These are phyloP conservation scores for Ammopiptanthus mongolicus DNA, from an alignment of 306 rosid species.

Conservation along the genomic window DNA sequence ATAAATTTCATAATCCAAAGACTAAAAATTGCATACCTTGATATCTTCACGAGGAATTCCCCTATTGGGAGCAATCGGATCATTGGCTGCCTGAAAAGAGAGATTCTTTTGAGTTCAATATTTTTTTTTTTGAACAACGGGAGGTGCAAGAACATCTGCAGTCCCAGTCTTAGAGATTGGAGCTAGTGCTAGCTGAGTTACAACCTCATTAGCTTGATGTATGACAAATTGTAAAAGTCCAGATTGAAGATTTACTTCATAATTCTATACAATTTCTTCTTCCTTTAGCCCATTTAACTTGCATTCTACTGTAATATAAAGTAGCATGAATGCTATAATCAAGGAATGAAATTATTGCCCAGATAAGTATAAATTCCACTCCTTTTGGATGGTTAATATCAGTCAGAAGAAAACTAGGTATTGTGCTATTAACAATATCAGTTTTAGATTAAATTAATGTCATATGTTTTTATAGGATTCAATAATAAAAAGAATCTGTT, in stretches of 20 bases:
- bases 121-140: not conserved
- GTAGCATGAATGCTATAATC: not conserved
- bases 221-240: not conserved
- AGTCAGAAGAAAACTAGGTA: not conserved
- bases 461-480: not conserved
- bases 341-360: not conserved
- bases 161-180: not conserved
- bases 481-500: not conserved
- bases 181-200: not conserved
- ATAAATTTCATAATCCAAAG: not conserved
- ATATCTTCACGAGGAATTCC: constrained; percentile 91
- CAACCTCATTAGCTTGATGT: not conserved
- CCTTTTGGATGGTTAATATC: not conserved
- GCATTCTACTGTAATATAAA: not conserved
- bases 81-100: constrained; percentile 76
- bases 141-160: not conserved
- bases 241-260: not conserved
- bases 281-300: not conserved
- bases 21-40: constrained; percentile 43
- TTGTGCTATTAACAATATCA: not conserved
- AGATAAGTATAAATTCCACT: not conserved
- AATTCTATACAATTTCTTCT: constrained; percentile 5
- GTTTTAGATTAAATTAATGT: not conserved
- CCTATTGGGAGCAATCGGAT: constrained; percentile 85
- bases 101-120: constrained; percentile 8